These are phyloP conservation scores for Aspergillus baeticus DNA, from an alignment of 495 filamentous ascomycete genomes.

Conservation along the genomic window DNA sequence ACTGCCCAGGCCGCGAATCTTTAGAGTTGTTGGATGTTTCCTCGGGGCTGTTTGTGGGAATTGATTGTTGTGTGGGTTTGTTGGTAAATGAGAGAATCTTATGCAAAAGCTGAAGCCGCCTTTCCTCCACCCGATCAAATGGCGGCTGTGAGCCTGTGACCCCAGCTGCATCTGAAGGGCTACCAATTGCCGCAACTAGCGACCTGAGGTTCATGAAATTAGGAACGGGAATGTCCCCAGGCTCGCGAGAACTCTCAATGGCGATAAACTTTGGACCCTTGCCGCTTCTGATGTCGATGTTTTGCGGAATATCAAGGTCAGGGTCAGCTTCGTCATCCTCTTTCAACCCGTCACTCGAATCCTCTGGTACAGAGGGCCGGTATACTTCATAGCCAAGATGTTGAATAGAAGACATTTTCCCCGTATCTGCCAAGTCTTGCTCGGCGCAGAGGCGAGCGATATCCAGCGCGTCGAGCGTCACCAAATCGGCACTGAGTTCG, in stretches of 20 bases:
- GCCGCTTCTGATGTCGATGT: conserved; percentile 16
- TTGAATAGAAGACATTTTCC: conserved; percentile 39
- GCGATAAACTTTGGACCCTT: conserved; percentile 37
- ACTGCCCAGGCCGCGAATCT: conserved; percentile 15
- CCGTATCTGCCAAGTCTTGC: conserved; percentile 56
- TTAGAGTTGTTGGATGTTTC: conserved; percentile 12
- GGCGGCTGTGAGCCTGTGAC: conserved; percentile 12
- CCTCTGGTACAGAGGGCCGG: conserved; percentile 28
- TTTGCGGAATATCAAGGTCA: conserved; percentile 29
- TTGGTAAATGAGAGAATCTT: conserved; percentile 31
- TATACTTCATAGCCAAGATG: conserved; percentile 71
- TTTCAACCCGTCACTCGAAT: conserved; percentile 32
- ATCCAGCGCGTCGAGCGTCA: conserved; percentile 75
- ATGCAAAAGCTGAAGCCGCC: conserved; percentile 38
- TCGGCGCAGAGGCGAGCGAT: conserved; percentile 75
- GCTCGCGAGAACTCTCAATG: conserved; percentile 35
- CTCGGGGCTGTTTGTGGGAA: not conserved
- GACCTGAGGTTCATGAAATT: conserved; percentile 37
- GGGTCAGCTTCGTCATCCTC: conserved; percentile 43
- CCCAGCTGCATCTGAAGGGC: conserved; percentile 25
- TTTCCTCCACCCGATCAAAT: conserved; percentile 24
- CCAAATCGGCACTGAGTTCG: conserved; percentile 66
- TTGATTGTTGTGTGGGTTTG: conserved; percentile 9
- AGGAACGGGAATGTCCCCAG: conserved; percentile 36
- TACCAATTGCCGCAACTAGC: conserved; percentile 37